phyloP scores from a whole-genome alignment of 768 basidiomycete species.

The Phanerochaete carnosa region DNA sequence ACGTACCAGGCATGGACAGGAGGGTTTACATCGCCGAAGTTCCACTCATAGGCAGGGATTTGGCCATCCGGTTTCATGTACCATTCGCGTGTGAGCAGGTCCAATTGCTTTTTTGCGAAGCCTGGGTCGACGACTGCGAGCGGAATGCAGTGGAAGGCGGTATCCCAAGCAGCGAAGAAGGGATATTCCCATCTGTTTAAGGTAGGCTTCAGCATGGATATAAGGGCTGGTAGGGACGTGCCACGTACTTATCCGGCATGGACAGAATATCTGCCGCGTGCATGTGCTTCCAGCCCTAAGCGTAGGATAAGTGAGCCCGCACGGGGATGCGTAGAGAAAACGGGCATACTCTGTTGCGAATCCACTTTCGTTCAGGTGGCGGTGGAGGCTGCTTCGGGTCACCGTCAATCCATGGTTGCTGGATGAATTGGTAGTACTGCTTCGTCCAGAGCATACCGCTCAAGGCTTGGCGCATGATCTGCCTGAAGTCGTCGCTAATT shows the following conservation, averaged over 20 bases:
- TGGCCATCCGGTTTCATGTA: slow-evolving; percentile 99
- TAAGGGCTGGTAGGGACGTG: not conserved
- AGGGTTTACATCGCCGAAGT: slow-evolving; percentile 97
- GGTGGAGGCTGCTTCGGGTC: slow-evolving; percentile 95
- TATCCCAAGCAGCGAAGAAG: slow-evolving; percentile 98
- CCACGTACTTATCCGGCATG: slow-evolving; percentile 93
- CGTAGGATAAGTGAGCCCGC: not conserved
- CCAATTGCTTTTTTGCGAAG: slow-evolving; percentile 97
- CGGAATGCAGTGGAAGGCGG: slow-evolving; percentile 99
- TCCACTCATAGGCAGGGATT: slow-evolving; percentile 99
- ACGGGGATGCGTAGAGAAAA: not conserved
- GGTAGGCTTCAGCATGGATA: slow-evolving; percentile 1
- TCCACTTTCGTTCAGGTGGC: slow-evolving; percentile 80
- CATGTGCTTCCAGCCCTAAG: slow-evolving; percentile 92
- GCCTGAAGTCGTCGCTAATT: slow-evolving; percentile 88
- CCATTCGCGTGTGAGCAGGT: slow-evolving; percentile 96
- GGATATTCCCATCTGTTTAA: slow-evolving; percentile 90
- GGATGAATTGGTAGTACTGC: slow-evolving; percentile 94
- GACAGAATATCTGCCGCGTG: slow-evolving; percentile 94
- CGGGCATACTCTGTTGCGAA: slow-evolving; percentile 71
- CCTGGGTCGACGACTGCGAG: slow-evolving; percentile 92
- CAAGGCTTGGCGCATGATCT: slow-evolving; percentile 95
- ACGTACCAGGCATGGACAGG: slow-evolving; percentile 95
- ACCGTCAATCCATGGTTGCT: slow-evolving; percentile 94
- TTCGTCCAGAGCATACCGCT: slow-evolving; percentile 99